A percentile compares a stretch with the other conserved stretches of the same genome.
phyloP scores from a whole-genome alignment of 371 early-diverging fungal genomes.

The Umbelopsis sp. region DNA sequence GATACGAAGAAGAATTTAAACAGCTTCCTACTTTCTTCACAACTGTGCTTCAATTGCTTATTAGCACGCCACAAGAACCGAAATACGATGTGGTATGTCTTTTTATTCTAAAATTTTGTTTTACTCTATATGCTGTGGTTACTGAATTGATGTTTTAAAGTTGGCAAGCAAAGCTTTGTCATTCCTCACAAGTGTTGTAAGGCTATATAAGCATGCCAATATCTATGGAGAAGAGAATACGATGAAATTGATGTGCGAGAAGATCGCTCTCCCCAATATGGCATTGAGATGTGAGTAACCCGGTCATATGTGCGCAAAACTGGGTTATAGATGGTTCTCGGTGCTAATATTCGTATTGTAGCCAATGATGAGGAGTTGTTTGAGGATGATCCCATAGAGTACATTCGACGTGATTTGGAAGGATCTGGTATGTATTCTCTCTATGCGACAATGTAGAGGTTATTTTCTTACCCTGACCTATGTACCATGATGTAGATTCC shows the following conservation, averaged over 20 bases:
- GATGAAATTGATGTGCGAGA: conserved; percentile 82
- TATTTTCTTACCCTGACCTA: no score
- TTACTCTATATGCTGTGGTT: background rate
- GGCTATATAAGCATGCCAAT: conserved; percentile 67
- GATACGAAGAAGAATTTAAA: conserved; percentile 89
- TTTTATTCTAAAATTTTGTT: background rate
- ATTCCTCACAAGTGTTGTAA: conserved; percentile 88
- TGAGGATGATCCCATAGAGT: conserved; percentile 96
- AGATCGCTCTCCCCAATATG: conserved; percentile 93
- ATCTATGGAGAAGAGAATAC: conserved; percentile 74
- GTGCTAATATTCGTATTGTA: conserved; percentile 23
- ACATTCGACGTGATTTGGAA: conserved; percentile 92
- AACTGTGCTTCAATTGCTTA: conserved; percentile 85
- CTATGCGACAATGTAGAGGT: no score
- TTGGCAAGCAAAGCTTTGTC: conserved; percentile 88
- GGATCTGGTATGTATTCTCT: conserved; percentile 63
- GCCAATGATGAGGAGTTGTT: conserved; percentile 92
- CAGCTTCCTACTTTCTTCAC: conserved; percentile 80
- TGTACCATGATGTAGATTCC: conserved; percentile 54
- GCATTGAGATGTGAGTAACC: conserved; percentile 66
- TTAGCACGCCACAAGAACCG: conserved; percentile 64
- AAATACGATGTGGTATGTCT: conserved; percentile 79
- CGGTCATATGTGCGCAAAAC: no score
- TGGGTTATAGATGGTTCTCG: no score
- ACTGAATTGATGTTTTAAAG: conserved; percentile 33